A percentile compares a stretch with the other conserved stretches of the same genome.
phyloP scores from a whole-genome alignment of 495 filamentous ascomycete species.

The Aspergillus incahuasiensis region DNA sequence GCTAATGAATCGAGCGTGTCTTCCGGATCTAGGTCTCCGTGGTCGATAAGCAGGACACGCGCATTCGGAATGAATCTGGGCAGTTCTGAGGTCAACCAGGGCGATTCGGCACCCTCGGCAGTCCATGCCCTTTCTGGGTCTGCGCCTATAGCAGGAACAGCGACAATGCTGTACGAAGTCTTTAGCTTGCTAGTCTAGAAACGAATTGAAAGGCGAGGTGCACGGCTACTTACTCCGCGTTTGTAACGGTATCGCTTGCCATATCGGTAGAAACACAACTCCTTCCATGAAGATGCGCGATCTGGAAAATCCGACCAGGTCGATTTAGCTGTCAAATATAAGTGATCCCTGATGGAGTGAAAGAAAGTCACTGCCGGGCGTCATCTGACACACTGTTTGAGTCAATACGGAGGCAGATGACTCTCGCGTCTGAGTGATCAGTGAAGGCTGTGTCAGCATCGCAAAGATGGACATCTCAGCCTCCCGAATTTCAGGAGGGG shows the following conservation, averaged over 20 bases:
- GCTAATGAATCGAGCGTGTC: conserved; percentile 48
- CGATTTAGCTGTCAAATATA: not conserved
- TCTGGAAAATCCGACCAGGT: not conserved
- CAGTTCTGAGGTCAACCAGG: conserved; percentile 8
- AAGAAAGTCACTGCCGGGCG: conserved; percentile 4
- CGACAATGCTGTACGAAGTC: conserved; percentile 33
- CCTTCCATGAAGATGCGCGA: not conserved
- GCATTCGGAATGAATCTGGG: conserved; percentile 32
- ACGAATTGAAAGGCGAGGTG: not conserved
- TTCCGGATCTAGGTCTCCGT: conserved; percentile 44
- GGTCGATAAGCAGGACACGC: conserved; percentile 52
- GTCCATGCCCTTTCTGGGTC: conserved; percentile 36
- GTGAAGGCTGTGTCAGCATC: conserved; percentile 8
- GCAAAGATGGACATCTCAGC: conserved; percentile 6
- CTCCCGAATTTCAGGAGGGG: not conserved
- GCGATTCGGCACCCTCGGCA: conserved; percentile 11
- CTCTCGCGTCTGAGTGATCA: not conserved
- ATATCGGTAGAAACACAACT: conserved; percentile 1
- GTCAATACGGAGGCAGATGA: conserved; percentile 17
- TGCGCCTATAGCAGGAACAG: conserved; percentile 40
- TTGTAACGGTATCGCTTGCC: conserved; percentile 18
- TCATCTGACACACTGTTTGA: conserved; percentile 20
- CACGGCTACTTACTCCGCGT: conserved; percentile 34
- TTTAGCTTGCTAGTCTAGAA: not conserved
- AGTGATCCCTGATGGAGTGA: not conserved